A percentile compares a stretch with the other conserved stretches of the same genome.
Evolutionary conservation across 2,329 filamentous ascomycete species (phyloP).

Genomic region (Kalmusia sp.): DNA sequence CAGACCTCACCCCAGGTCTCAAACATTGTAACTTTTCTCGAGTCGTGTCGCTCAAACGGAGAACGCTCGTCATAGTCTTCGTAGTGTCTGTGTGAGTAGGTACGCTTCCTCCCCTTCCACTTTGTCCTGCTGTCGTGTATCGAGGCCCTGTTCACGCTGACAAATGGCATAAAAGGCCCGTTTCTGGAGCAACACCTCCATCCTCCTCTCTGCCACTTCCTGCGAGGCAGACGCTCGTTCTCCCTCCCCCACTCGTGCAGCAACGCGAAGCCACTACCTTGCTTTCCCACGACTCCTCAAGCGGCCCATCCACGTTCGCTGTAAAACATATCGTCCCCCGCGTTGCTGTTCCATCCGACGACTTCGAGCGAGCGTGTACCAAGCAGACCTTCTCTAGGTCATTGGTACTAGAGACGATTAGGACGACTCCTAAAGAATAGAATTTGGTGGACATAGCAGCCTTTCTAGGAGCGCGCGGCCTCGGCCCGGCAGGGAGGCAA

Average conservation of each 20-base stretch:
- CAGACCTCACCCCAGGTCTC: constrained; percentile 1
- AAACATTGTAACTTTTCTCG: constrained; percentile 1
- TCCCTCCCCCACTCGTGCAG: background rate
- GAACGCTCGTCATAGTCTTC: background rate
- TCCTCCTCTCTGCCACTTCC: background rate
- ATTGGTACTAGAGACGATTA: too few species aligned
- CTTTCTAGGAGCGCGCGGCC: background rate
- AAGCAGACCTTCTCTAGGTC: background rate
- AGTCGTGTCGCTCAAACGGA: background rate
- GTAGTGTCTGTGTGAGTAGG: background rate
- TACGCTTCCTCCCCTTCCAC: background rate
- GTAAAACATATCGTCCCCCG: background rate
- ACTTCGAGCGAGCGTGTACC: background rate
- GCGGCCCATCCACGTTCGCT: background rate
- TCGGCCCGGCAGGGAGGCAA: background rate
- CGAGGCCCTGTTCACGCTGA: background rate
- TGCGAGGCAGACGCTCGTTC: background rate
- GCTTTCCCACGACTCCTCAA: background rate
- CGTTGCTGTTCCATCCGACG: background rate
- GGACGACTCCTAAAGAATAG: too few species aligned
- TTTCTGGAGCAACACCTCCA: constrained; percentile 5
- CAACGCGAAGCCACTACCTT: background rate
- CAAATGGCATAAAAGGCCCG: constrained; percentile 1
- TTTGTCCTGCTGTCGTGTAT: background rate
- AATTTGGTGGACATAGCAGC: background rate